Conservation (phyloP, 768 basidiomycete genomes). For the Pulveroboletus frians region DNA sequence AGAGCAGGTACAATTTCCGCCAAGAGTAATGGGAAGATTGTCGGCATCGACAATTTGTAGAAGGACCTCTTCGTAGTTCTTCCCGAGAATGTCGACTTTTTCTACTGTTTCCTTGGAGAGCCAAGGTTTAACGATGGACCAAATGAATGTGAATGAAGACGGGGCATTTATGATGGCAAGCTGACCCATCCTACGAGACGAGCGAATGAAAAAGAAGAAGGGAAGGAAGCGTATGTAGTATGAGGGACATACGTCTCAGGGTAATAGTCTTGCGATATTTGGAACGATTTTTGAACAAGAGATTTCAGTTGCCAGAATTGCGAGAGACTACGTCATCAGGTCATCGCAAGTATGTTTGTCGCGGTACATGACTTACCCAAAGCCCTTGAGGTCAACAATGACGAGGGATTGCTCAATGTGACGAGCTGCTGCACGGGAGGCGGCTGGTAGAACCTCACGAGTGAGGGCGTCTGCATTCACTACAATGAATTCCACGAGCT, state of each 20-base stretch:
- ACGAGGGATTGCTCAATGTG: constrained; percentile 50
- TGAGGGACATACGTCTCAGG: constrained; percentile 60
- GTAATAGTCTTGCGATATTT: constrained; percentile 74
- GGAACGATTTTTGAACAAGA: constrained; percentile 57
- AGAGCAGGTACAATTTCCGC: constrained; percentile 62
- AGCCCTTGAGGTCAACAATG: constrained; percentile 67
- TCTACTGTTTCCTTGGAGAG: constrained; percentile 64
- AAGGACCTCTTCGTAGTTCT: constrained; percentile 52
- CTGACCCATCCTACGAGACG: constrained; percentile 57
- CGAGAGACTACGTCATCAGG: constrained; percentile 40
- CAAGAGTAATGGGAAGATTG: constrained; percentile 54
- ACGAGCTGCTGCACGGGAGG: constrained; percentile 49
- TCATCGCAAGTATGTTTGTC: neutral
- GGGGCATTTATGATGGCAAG: constrained; percentile 70
- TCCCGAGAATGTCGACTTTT: constrained; percentile 63
- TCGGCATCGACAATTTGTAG: constrained; percentile 59
- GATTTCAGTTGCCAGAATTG: constrained; percentile 77
- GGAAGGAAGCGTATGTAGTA: neutral
- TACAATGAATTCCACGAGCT: constrained; percentile 57
- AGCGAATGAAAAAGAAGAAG: neutral
- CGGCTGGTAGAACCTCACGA: constrained; percentile 64
- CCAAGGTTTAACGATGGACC: constrained; percentile 67
- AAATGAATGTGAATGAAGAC: constrained; percentile 66
- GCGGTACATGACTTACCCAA: constrained; percentile 43
- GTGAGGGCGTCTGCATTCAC: constrained; percentile 62